These are phyloP conservation scores for Danielia oregonensis DNA, from an alignment of 805 yeast genomes.

Conservation along the genomic window DNA sequence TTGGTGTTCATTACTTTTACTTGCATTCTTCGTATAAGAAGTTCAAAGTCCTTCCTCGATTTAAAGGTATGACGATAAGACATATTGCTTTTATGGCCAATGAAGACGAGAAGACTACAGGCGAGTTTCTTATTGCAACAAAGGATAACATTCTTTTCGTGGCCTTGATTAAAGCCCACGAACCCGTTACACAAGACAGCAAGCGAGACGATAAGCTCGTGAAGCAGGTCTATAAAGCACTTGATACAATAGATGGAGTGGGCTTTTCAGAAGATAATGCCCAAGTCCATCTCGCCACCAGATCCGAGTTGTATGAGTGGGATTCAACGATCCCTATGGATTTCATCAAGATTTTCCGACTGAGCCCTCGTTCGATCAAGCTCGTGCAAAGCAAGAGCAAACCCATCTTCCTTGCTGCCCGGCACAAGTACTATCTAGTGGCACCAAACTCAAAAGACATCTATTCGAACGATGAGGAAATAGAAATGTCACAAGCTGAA, in stretches of 20 bases:
- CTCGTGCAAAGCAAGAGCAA: neutral
- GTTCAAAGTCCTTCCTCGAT: conserved; percentile 41
- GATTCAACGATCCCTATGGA: conserved; percentile 33
- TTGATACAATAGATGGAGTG: conserved; percentile 15
- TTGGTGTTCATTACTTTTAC: conserved; percentile 33
- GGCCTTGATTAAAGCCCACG: conserved; percentile 27
- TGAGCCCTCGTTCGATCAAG: neutral
- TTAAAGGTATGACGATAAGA: conserved; percentile 41
- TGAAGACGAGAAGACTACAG: conserved; percentile 17
- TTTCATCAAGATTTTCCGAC: conserved; percentile 23
- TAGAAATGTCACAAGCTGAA: conserved; percentile 17
- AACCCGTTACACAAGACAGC: conserved; percentile 20
- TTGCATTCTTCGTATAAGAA: conserved; percentile 38
- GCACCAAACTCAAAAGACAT: conserved; percentile 15
- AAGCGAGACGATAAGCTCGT: conserved; percentile 36
- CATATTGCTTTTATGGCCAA: conserved; percentile 19
- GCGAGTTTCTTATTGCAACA: conserved; percentile 29
- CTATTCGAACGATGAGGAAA: conserved; percentile 29
- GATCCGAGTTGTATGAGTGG: conserved; percentile 24
- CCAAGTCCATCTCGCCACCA: conserved; percentile 22
- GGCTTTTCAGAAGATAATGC: conserved; percentile 17
- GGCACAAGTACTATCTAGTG: conserved; percentile 13
- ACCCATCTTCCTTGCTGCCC: conserved; percentile 14
- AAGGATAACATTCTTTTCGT: conserved; percentile 26
- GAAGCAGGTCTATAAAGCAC: conserved; percentile 23